These are phyloP conservation scores for Solanum etuberosum DNA, from an alignment of 257 asterid species.

Conservation along the genomic window DNA sequence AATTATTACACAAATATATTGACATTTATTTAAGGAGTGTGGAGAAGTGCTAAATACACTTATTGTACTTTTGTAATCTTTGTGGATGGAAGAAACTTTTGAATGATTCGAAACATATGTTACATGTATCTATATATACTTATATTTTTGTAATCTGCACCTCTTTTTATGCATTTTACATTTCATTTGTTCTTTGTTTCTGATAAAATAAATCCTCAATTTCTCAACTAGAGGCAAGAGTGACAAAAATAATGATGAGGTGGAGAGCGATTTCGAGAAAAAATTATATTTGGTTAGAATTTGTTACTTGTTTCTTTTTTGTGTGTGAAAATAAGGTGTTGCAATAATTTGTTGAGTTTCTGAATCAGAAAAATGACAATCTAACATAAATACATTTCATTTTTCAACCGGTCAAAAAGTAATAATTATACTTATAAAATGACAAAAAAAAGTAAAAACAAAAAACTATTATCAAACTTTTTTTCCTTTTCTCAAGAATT, in stretches of 20 bases:
- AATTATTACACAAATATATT: not conserved
- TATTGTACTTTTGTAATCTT: not conserved
- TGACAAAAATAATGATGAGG: too few species aligned
- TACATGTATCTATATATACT: not conserved
- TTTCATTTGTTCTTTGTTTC: not conserved
- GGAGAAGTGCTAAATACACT: not conserved
- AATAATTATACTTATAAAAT: not conserved
- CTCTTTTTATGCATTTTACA: not conserved
- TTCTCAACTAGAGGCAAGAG: not conserved
- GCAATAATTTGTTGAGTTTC: not conserved
- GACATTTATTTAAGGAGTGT: not conserved
- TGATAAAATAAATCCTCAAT: too few species aligned
- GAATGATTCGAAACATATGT: not conserved
- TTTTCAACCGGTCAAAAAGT: too few species aligned
- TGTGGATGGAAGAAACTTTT: not conserved
- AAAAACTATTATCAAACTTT: too few species aligned
- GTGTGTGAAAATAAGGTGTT: not conserved
- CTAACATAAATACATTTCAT: too few species aligned
- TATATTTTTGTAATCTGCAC: not conserved
- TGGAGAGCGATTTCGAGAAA: too few species aligned
- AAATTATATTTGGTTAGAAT: too few species aligned
- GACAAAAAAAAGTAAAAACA: too few species aligned
- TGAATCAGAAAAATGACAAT: not conserved
- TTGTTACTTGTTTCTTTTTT: too few species aligned
- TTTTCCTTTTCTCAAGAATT: not conserved